Evolutionary conservation across 108 stramenopile genomes (phyloP).

Genomic region (Nitzschia sp.): DNA sequence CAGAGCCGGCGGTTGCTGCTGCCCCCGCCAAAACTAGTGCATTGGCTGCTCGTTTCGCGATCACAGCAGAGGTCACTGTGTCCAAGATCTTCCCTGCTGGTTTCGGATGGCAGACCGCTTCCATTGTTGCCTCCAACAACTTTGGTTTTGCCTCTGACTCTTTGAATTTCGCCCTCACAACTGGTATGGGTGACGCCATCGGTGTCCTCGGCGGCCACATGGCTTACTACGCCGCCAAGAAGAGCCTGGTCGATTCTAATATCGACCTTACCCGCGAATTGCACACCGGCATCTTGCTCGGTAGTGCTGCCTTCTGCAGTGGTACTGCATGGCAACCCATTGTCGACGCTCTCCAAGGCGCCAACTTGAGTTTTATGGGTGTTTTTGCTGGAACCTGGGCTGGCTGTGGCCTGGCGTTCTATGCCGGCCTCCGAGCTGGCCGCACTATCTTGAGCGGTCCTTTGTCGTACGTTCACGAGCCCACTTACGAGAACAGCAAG

Average conservation of each 20-base stretch:
- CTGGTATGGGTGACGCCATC: constrained; percentile 70
- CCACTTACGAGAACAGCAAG: constrained; percentile 67
- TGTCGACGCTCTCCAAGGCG: constrained; percentile 74
- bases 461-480: constrained; percentile 54
- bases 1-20: neutral
- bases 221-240: constrained; percentile 62
- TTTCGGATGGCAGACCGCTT: constrained; percentile 83
- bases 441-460: constrained; percentile 57
- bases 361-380: constrained; percentile 60
- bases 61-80: constrained; percentile 74
- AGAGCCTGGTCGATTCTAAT: constrained; percentile 32
- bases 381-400: constrained; percentile 78
- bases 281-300: constrained; percentile 69
- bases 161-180: constrained; percentile 67
- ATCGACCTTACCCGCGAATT: constrained; percentile 60
- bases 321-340: constrained; percentile 85
- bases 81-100: constrained; percentile 88
- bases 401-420: constrained; percentile 83
- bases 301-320: constrained; percentile 77
- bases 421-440: constrained; percentile 60
- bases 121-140: constrained; percentile 55
- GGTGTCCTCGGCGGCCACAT: constrained; percentile 74
- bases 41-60: constrained; percentile 46
- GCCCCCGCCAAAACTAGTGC: neutral
- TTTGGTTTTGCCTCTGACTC: constrained; percentile 62